Percentiles rank a stretch among this genome's conserved stretches.
Evolutionary conservation across 208 protist genomes (phyloP).

Genomic region (Trypanosoma mega): DNA sequence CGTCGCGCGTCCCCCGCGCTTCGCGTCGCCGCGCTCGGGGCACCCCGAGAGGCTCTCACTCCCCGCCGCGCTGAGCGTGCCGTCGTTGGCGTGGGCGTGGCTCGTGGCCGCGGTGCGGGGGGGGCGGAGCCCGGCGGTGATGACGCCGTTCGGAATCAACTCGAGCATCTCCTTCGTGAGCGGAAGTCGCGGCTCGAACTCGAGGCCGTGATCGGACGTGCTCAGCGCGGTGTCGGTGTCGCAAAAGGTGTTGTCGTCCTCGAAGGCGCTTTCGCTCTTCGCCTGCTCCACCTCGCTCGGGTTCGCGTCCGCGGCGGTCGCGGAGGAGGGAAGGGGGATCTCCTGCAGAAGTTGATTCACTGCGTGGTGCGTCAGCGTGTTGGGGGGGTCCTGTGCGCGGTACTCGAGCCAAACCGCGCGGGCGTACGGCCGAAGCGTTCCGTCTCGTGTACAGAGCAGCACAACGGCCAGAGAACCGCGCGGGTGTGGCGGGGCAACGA

Average conservation of each 20-base stretch:
- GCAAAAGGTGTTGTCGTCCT: constrained; percentile 31
- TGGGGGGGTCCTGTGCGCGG: constrained; percentile 24
- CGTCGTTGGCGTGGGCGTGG: constrained; percentile 1
- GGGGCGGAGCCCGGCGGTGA: constrained; percentile 3
- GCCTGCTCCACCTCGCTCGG: constrained; percentile 23
- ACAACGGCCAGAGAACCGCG: constrained; percentile 24
- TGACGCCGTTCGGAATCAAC: constrained; percentile 23
- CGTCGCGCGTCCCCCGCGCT: not conserved
- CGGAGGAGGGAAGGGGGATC: constrained; percentile 32
- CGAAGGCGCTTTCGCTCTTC: constrained; percentile 32
- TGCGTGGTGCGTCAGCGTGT: constrained; percentile 31
- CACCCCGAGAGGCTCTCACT: constrained; percentile 5
- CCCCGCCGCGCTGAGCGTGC: constrained; percentile 5
- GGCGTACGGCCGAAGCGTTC: constrained; percentile 27
- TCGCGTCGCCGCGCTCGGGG: not conserved
- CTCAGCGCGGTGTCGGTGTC: constrained; percentile 32
- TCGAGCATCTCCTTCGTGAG: constrained; percentile 35
- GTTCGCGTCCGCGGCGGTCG: constrained; percentile 25
- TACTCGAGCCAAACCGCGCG: constrained; percentile 33
- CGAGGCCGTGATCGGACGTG: constrained; percentile 23
- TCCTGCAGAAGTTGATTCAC: constrained; percentile 35
- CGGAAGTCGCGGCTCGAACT: constrained; percentile 25
- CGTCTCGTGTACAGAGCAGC: constrained; percentile 31
- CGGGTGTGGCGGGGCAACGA: constrained; percentile 27
- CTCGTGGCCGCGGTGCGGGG: not conserved